Evolutionary conservation across 176 grass and related monocot genomes (phyloP), one percentile per base, ranked within the genome.

Genomic region (Eragrostis nindensis): DNA sequence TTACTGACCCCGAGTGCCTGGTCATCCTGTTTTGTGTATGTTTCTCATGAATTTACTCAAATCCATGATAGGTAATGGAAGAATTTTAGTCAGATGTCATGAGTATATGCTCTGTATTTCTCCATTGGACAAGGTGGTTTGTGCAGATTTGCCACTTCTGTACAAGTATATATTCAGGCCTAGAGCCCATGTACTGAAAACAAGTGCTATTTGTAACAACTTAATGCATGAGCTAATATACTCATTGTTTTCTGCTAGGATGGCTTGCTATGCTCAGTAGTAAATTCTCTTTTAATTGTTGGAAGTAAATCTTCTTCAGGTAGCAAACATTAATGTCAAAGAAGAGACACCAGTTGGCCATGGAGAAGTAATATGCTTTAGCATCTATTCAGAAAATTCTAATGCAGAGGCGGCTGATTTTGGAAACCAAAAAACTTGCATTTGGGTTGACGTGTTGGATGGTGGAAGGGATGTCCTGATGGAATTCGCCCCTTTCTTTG

Each of bases 381-480:
- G 91, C 68, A 94, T 97, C 66, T 94, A 60, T 83, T 92, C 89
- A 70, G 79, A 76, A 68, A 74, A 94, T 73, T 84, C 71, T 54
- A 79, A 89, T 74, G 74, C 63, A 73, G 9, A 77, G 54, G 41
- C 24, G 11, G 91, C 87, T 86, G 82, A 94, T 88, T 97, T 97
- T 85, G 94, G 94, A 80, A 86, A 94, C 65, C 91, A 82, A 56
- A 97, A 92, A 88, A 91, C 87, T 85, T 97, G 94, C 78, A 84
- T 97, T 75, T 94, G 94, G 94, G 91, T 97, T 43, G 91, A 97
- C 82, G 89, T 94, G n/a, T 85, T 97, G 49, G 94, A 92, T 88
- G 89, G 94, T 73, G 91, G 82, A 60, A 84, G 62, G 50, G 78
- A 88, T 92, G 69, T 97, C 79, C 70, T 94, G 66, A 89, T 86